phyloP scores from a whole-genome alignment of 805 yeast species.

The Lipomyces orientalis region DNA sequence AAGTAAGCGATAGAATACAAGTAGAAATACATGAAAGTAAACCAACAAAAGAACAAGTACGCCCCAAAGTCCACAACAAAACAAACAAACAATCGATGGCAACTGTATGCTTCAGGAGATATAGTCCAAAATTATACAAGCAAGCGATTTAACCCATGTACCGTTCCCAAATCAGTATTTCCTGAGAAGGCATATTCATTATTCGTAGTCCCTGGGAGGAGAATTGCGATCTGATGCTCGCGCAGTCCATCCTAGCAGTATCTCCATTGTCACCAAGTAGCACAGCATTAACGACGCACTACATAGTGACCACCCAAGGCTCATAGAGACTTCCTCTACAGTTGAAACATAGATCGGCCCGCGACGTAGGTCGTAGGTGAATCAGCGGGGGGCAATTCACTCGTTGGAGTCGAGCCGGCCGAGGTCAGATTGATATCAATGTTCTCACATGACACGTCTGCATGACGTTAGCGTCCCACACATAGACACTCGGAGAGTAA shows the following conservation, averaged over 20 bases:
- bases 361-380: conserved; percentile 3
- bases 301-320: not conserved
- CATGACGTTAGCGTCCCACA: not conserved
- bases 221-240: not conserved
- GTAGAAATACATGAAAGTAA: not conserved
- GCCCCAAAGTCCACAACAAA: not conserved
- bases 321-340: not conserved
- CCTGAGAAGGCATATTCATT: not conserved
- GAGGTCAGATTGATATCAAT: conserved; percentile 8
- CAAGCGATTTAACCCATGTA: not conserved
- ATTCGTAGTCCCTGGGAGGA: not conserved
- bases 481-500: too few species aligned
- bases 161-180: not conserved
- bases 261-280: not conserved
- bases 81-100: not conserved
- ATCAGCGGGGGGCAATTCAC: not conserved
- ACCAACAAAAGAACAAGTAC: not conserved
- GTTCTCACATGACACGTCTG: conserved; percentile 26
- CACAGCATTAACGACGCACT: not conserved
- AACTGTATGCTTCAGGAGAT: not conserved
- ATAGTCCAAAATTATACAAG: conserved; percentile 1
- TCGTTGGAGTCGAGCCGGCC: not conserved
- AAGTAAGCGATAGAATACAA: not conserved
- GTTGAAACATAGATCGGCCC: conserved; percentile 13
- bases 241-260: not conserved